A percentile compares a stretch with the other conserved stretches of the same genome.
phyloP scores from a whole-genome alignment of 2,329 filamentous ascomycete species.

The Elsinoe batatas region DNA sequence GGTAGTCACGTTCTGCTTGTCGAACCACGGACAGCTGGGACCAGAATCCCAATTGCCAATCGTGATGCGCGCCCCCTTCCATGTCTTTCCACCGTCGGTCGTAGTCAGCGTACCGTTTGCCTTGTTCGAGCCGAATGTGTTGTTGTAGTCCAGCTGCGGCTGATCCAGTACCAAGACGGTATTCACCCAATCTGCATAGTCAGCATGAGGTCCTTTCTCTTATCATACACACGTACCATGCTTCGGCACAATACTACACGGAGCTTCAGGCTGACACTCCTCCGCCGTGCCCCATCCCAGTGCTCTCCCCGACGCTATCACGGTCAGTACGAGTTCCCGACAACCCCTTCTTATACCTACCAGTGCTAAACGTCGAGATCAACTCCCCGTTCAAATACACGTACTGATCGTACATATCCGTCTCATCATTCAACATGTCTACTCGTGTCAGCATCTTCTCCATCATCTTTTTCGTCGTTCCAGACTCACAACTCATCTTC shows the following conservation, averaged over 20 bases:
- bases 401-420: neutral
- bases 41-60: neutral
- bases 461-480: too few relatives aligned
- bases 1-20: neutral
- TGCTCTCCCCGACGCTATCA: slow-evolving; percentile 25
- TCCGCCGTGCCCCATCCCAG: slow-evolving; percentile 30
- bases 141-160: slow-evolving; percentile 31
- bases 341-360: neutral
- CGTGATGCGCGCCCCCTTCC: neutral
- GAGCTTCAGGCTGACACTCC: slow-evolving; percentile 33
- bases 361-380: neutral
- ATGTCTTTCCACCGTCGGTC: neutral
- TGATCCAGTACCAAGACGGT: slow-evolving; percentile 14
- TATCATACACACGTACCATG: slow-evolving; percentile 29
- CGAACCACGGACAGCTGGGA: slow-evolving; percentile 1
- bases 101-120: slow-evolving; percentile 12
- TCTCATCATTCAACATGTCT: slow-evolving; percentile 1
- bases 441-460: neutral
- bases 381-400: neutral
- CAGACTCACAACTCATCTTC: slow-evolving; percentile 4
- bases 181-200: slow-evolving; percentile 8
- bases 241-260: slow-evolving; percentile 35
- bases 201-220: neutral
- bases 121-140: slow-evolving; percentile 4
- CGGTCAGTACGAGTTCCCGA: neutral